These are phyloP conservation scores for Stereocaulon alpinum DNA, from an alignment of 495 filamentous ascomycete species.

Conservation along the genomic window DNA sequence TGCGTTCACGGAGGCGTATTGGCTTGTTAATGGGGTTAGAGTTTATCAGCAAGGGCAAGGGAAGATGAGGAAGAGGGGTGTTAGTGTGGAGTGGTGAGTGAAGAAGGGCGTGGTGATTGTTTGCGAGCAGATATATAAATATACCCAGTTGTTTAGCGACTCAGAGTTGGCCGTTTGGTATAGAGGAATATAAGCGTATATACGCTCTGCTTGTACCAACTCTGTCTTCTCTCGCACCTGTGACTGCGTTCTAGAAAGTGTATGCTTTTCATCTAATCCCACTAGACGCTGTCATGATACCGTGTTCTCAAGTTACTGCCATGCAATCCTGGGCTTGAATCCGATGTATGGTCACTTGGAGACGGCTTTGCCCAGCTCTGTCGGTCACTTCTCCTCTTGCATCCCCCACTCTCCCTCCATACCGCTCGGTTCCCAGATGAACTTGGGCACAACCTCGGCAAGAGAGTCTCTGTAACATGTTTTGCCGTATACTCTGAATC, in stretches of 20 bases:
- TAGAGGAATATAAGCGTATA: not conserved
- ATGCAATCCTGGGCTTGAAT: too few relatives aligned
- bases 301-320: too few relatives aligned
- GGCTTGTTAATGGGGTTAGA: constrained; percentile 18
- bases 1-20: constrained; percentile 15
- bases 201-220: not conserved
- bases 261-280: too few relatives aligned
- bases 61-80: not conserved
- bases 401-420: not conserved
- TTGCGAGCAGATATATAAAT: not conserved
- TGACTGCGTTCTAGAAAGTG: not conserved
- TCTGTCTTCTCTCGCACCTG: not conserved
- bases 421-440: not conserved
- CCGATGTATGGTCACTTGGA: too few relatives aligned
- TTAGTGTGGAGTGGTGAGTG: constrained; percentile 4
- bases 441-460: not conserved
- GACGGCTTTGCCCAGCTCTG: not conserved
- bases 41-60: constrained; percentile 11
- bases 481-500: not conserved
- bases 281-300: too few relatives aligned
- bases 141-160: not conserved
- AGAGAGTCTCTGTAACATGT: not conserved
- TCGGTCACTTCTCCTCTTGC: not conserved
- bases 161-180: not conserved
- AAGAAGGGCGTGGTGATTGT: not conserved